These are phyloP conservation scores for Salix brachista DNA, from an alignment of 345 rosid genomes.

Conservation along the genomic window DNA sequence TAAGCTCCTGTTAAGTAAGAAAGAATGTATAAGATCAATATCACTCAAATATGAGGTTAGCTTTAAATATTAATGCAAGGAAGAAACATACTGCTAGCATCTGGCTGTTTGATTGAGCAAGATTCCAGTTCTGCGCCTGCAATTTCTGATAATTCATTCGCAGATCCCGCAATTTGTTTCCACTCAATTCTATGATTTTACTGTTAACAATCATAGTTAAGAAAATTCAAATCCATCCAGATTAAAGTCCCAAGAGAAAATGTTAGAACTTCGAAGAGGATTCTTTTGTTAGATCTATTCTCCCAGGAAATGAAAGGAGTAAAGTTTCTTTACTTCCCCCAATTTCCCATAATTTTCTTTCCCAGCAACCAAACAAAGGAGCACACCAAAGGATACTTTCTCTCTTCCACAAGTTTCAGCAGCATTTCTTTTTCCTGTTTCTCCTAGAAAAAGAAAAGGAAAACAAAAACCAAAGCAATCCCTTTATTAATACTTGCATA, in stretches of 20 bases:
- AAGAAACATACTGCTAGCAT: slow-evolving; percentile 46
- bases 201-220: slow-evolving; percentile 34
- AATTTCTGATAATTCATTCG: slow-evolving; percentile 40
- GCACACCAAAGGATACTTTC: slow-evolving; percentile 55
- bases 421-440: slow-evolving; percentile 59
- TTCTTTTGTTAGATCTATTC: not conserved
- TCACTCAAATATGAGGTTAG: slow-evolving; percentile 4
- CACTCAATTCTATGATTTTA: slow-evolving; percentile 53
- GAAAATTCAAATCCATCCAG: slow-evolving; percentile 14
- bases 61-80: not conserved
- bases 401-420: slow-evolving; percentile 60
- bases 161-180: slow-evolving; percentile 44
- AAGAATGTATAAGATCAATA: slow-evolving; percentile 3
- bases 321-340: not conserved
- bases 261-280: not conserved
- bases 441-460: not conserved
- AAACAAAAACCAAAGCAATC: not conserved
- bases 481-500: not conserved
- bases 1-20: slow-evolving; percentile 44
- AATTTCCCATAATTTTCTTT: not conserved
- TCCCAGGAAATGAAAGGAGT: not conserved
- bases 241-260: not conserved
- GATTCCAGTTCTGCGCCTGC: slow-evolving; percentile 56
- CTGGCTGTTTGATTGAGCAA: slow-evolving; percentile 61
- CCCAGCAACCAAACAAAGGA: not conserved